Percentiles rank a stretch among this genome's conserved stretches.
phyloP scores from a whole-genome alignment of 1,284 basidiomycete species.

The Moniliella sp. region DNA sequence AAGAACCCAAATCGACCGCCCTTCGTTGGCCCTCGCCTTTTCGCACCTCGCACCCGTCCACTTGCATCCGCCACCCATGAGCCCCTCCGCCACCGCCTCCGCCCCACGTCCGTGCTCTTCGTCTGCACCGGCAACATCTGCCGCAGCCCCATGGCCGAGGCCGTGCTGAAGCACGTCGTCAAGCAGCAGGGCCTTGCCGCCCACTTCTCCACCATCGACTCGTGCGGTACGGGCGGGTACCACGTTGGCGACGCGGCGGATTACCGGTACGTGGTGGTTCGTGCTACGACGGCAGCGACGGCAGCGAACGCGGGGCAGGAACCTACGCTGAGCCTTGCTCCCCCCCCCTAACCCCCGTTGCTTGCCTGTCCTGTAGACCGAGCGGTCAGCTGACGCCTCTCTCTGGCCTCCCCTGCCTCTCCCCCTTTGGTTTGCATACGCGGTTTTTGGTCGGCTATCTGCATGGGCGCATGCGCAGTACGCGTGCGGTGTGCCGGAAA shows the following conservation, averaged over 20 bases:
- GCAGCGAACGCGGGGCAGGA: too few relatives aligned
- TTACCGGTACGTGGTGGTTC: constrained; percentile 8
- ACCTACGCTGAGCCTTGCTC: too few relatives aligned
- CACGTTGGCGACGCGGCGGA: constrained; percentile 26
- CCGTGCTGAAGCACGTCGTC: constrained; percentile 16
- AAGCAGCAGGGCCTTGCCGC: constrained; percentile 6
- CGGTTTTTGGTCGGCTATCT: background rate
- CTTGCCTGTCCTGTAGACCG: too few relatives aligned
- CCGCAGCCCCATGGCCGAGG: constrained; percentile 9
- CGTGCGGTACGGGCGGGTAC: constrained; percentile 21
- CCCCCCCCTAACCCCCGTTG: too few relatives aligned
- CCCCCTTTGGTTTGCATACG: background rate
- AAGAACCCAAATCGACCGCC: too few relatives aligned
- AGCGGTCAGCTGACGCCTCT: too few relatives aligned
- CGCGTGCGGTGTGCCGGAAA: constrained; percentile 35
- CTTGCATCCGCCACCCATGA: too few relatives aligned
- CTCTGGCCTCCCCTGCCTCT: too few relatives aligned
- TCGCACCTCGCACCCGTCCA: too few relatives aligned
- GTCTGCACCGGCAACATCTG: constrained; percentile 3
- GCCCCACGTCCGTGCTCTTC: background rate
- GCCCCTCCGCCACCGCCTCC: too few relatives aligned
- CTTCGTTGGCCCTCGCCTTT: too few relatives aligned
- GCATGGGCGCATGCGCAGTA: constrained; percentile 30
- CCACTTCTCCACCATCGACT: constrained; percentile 19
- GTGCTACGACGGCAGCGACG: too few relatives aligned